Percentiles rank a stretch among this genome's conserved stretches.
phyloP scores from a whole-genome alignment of 2,329 filamentous ascomycete species.

The Raffaelea deltoideospora region DNA sequence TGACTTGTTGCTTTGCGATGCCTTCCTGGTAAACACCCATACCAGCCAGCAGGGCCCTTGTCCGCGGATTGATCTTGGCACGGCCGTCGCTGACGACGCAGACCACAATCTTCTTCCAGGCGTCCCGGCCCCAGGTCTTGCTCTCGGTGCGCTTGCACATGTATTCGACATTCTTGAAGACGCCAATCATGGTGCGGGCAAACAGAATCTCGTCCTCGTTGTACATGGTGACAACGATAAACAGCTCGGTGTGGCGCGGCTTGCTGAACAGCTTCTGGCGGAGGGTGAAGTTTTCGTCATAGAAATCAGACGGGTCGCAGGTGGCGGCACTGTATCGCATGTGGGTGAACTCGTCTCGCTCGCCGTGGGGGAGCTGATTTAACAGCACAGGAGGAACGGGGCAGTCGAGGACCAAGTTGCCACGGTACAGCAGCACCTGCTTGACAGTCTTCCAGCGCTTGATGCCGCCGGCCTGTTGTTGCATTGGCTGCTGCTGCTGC shows the following conservation, averaged over 20 bases:
- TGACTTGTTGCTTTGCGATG: conserved; percentile 96
- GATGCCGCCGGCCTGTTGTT: conserved; percentile 43
- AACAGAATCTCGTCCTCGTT: conserved; percentile 97
- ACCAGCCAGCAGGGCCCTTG: conserved; percentile 74
- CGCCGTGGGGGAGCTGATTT: conserved; percentile 76
- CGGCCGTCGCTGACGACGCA: conserved; percentile 95
- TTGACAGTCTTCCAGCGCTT: conserved; percentile 97
- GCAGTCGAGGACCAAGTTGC: conserved; percentile 93
- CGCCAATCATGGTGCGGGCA: conserved; percentile 86
- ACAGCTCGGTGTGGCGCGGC: conserved; percentile 81
- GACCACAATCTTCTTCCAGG: conserved; percentile 99
- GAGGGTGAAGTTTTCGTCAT: conserved; percentile 76
- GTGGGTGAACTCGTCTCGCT: conserved; percentile 81
- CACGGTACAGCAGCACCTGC: conserved; percentile 91
- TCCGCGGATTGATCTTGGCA: conserved; percentile 90
- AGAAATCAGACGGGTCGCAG: conserved; percentile 81
- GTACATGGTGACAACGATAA: conserved; percentile 97
- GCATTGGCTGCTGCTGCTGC: conserved; percentile 19
- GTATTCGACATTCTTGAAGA: conserved; percentile 97
- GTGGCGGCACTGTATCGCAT: conserved; percentile 93
- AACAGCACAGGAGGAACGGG: conserved; percentile 81
- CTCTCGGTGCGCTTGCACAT: conserved; percentile 90
- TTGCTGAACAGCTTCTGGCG: conserved; percentile 88
- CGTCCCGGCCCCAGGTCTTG: conserved; percentile 96
- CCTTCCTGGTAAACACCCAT: conserved; percentile 97